Conservation (phyloP, 768 basidiomycete species). For the Suillus occidentalis region DNA sequence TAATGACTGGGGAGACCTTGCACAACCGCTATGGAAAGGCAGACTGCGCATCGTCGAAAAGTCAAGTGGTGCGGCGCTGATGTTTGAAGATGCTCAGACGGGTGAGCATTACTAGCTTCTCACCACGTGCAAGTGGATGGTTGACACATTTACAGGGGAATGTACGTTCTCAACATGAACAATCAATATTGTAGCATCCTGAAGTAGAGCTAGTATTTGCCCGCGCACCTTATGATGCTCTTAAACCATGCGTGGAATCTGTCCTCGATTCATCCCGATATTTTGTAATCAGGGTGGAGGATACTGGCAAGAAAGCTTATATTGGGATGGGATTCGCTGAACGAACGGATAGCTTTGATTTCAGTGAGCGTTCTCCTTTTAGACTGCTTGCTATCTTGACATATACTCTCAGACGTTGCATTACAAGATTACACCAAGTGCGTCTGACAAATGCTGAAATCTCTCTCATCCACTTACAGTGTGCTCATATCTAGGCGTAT, state of each 20-base stretch:
- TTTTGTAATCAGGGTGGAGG: slow-evolving; percentile 91
- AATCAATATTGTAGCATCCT: slow-evolving; percentile 9
- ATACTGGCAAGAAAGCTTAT: slow-evolving; percentile 83
- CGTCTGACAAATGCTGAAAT: slow-evolving; percentile 10
- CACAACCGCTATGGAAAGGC: slow-evolving; percentile 87
- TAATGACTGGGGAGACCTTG: slow-evolving; percentile 89
- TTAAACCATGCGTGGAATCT: slow-evolving; percentile 87
- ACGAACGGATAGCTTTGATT: slow-evolving; percentile 87
- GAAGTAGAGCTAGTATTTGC: slow-evolving; percentile 70
- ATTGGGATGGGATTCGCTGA: slow-evolving; percentile 94
- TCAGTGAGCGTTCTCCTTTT: slow-evolving; percentile 56
- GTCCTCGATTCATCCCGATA: slow-evolving; percentile 94
- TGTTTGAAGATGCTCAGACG: slow-evolving; percentile 78
- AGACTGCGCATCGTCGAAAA: slow-evolving; percentile 83
- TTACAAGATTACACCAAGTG: slow-evolving; percentile 86
- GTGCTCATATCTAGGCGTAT: slow-evolving; percentile 45
- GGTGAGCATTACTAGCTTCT: slow-evolving; percentile 47
- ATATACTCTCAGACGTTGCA: slow-evolving; percentile 62
- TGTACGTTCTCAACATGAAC: slow-evolving; percentile 43
- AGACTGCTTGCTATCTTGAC: neutral
- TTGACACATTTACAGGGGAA: slow-evolving; percentile 49
- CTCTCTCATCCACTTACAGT: slow-evolving; percentile 1
- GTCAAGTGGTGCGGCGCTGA: slow-evolving; percentile 61
- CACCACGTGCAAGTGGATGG: neutral
- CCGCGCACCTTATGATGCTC: slow-evolving; percentile 75